Evolutionary conservation across 139 green algal species (phyloP).

Genomic region (Chlorella vulgaris): DNA sequence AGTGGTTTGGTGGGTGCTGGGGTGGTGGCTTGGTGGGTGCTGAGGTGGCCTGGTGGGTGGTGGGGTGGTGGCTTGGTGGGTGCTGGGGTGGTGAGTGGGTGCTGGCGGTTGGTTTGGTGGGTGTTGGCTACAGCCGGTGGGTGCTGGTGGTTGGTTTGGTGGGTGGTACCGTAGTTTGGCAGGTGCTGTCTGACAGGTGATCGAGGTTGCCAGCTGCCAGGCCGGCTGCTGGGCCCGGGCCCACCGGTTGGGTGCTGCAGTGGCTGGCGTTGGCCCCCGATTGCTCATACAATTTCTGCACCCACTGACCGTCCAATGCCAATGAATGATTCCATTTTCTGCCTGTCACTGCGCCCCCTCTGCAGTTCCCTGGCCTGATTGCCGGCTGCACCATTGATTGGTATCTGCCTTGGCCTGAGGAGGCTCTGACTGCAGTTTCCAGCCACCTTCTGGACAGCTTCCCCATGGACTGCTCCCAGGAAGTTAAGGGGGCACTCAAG

Average conservation of each 20-base stretch:
- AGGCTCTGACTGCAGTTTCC: slow-evolving; percentile 76
- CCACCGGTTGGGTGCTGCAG: too few species aligned
- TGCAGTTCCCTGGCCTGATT: slow-evolving; percentile 89
- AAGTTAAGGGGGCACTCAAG: slow-evolving; percentile 82
- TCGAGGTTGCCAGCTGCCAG: too few species aligned
- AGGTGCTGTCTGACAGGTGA: too few species aligned
- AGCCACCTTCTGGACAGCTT: slow-evolving; percentile 91
- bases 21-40: neutral
- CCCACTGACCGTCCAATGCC: neutral
- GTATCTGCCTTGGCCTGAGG: slow-evolving; percentile 82
- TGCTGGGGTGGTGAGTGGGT: too few species aligned
- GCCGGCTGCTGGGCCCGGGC: too few species aligned
- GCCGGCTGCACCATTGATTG: slow-evolving; percentile 96
- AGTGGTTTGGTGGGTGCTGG: neutral
- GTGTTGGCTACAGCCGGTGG: too few species aligned
- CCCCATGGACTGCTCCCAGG: slow-evolving; percentile 75
- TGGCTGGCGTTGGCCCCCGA: too few species aligned
- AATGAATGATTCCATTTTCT: too few species aligned
- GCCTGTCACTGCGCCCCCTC: neutral
- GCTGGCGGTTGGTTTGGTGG: too few species aligned
- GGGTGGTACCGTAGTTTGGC: too few species aligned
- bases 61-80: too few species aligned
- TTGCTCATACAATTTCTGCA: too few species aligned
- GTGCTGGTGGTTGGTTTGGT: neutral
- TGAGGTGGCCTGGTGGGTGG: neutral